A percentile compares a stretch with the other conserved stretches of the same genome.
Evolutionary conservation across 2,329 filamentous ascomycete species (phyloP).

Genomic region (Alternaria panax): DNA sequence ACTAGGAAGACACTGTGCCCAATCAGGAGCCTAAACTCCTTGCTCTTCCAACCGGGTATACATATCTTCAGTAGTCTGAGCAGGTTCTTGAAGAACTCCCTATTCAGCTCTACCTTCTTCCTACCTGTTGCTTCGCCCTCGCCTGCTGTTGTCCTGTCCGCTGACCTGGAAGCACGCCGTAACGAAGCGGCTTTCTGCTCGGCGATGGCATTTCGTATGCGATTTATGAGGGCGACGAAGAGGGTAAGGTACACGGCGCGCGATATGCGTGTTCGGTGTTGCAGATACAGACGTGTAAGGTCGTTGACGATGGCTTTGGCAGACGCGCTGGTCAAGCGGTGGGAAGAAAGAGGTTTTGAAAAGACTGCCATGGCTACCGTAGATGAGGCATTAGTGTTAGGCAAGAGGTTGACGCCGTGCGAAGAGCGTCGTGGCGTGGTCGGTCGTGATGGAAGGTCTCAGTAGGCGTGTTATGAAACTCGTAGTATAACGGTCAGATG

Average conservation of each 20-base stretch:
- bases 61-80: slow-evolving; percentile 83
- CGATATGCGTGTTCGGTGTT: slow-evolving; percentile 52
- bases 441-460: not conserved
- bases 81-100: slow-evolving; percentile 82
- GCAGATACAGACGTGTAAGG: slow-evolving; percentile 48
- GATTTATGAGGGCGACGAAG: slow-evolving; percentile 65
- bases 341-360: slow-evolving; percentile 48
- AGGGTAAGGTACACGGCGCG: slow-evolving; percentile 52
- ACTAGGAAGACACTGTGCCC: slow-evolving; percentile 95
- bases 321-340: slow-evolving; percentile 41
- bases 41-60: slow-evolving; percentile 87
- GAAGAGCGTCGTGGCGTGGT: slow-evolving; percentile 8
- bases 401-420: not conserved
- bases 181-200: slow-evolving; percentile 88
- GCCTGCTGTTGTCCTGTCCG: slow-evolving; percentile 49
- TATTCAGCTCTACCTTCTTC: slow-evolving; percentile 90
- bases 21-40: slow-evolving; percentile 83
- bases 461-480: not conserved
- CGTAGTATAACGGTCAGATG: not conserved
- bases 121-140: slow-evolving; percentile 54
- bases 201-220: slow-evolving; percentile 87
- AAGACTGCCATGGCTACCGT: slow-evolving; percentile 51
- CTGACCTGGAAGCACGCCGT: slow-evolving; percentile 58
- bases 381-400: slow-evolving; percentile 25
- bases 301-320: slow-evolving; percentile 49